Evolutionary conservation across 495 filamentous ascomycete genomes (phyloP).

Genomic region (Penicillium tannophilum): DNA sequence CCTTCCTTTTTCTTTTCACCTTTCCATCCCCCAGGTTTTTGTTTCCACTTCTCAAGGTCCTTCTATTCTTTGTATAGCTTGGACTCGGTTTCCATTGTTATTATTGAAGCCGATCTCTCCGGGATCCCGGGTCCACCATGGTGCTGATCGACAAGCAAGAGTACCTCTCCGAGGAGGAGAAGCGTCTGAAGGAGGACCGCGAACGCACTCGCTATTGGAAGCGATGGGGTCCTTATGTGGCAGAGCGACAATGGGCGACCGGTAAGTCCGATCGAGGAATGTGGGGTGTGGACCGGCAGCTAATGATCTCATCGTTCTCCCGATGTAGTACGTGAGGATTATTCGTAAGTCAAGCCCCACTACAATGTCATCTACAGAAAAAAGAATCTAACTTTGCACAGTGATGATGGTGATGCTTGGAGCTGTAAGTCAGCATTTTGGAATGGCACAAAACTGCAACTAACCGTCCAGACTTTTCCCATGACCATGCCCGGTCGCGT

Average conservation of each 20-base stretch:
- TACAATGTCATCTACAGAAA: neutral
- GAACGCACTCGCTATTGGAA: slow-evolving; percentile 77
- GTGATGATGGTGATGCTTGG: slow-evolving; percentile 89
- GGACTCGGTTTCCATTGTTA: neutral
- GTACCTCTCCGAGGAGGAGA: slow-evolving; percentile 84
- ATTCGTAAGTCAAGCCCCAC: slow-evolving; percentile 60
- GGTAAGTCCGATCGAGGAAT: slow-evolving; percentile 47
- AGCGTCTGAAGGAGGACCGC: slow-evolving; percentile 81
- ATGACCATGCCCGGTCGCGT: slow-evolving; percentile 86
- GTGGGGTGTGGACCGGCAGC: slow-evolving; percentile 15
- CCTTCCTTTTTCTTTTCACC: neutral
- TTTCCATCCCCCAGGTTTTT: neutral
- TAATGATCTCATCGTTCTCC: slow-evolving; percentile 27
- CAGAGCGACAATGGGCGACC: slow-evolving; percentile 85
- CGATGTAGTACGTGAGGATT: slow-evolving; percentile 84
- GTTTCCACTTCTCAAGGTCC: neutral
- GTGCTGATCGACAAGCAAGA: slow-evolving; percentile 84
- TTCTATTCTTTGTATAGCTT: neutral
- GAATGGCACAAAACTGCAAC: neutral
- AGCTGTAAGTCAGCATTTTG: slow-evolving; percentile 64
- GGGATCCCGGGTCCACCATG: slow-evolving; percentile 55
- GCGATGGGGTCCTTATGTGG: slow-evolving; percentile 74
- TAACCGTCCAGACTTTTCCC: slow-evolving; percentile 72
- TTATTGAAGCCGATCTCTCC: neutral
- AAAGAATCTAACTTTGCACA: slow-evolving; percentile 23